phyloP scores from a whole-genome alignment of 2,329 filamentous ascomycete species.

The Fusarium xylarioides region DNA sequence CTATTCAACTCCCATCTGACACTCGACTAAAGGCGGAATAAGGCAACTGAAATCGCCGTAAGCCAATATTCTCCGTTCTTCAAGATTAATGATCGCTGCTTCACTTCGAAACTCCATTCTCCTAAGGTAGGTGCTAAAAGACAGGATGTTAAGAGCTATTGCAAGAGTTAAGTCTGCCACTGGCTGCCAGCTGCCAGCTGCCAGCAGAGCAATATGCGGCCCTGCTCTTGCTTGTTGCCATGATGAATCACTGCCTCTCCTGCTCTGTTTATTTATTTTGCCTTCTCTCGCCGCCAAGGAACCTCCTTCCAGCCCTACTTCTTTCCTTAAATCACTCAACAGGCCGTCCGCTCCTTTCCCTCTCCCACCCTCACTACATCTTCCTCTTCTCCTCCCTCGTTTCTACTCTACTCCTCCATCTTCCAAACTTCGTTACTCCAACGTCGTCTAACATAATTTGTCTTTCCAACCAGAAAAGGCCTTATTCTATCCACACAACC shows the following conservation, averaged over 20 bases:
- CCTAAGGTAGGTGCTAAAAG: neutral
- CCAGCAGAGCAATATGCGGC: neutral
- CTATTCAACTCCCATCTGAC: slow-evolving; percentile 8
- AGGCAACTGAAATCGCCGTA: neutral
- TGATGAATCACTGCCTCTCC: slow-evolving; percentile 32
- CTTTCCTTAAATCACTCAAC: slow-evolving; percentile 18
- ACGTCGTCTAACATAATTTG: slow-evolving; percentile 26
- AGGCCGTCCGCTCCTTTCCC: neutral
- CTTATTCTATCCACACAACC: slow-evolving; percentile 18
- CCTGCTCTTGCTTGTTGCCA: neutral
- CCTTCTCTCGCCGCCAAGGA: neutral
- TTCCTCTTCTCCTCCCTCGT: slow-evolving; percentile 18
- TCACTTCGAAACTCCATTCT: neutral
- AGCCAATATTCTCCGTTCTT: neutral
- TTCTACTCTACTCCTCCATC: slow-evolving; percentile 11
- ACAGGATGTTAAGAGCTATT: neutral
- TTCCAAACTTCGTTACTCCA: slow-evolving; percentile 18
- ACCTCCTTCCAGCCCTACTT: slow-evolving; percentile 12
- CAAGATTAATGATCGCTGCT: neutral
- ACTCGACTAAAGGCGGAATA: neutral
- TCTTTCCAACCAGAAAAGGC: neutral
- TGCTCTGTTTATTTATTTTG: neutral
- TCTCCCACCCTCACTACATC: slow-evolving; percentile 9
- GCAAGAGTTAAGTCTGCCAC: slow-evolving; percentile 14
- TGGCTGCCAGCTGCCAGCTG: slow-evolving; percentile 24